A percentile compares a stretch with the other conserved stretches of the same genome.
Conservation (phyloP, 805 yeast species). For the Candida ficus region DNA sequence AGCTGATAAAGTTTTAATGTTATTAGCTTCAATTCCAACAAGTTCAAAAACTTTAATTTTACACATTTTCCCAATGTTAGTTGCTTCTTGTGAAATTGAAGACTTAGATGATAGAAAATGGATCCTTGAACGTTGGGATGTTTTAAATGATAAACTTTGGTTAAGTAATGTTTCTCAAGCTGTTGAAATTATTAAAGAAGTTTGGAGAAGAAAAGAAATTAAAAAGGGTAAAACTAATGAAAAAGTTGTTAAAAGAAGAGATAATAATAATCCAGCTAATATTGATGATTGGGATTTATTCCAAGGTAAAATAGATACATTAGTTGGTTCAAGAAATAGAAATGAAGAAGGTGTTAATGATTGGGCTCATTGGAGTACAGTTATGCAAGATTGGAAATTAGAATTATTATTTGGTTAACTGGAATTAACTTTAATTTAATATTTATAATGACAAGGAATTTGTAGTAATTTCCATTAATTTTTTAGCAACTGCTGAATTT, state of each 20-base stretch:
- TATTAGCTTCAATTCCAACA: conserved; percentile 59
- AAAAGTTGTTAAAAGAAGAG: not conserved
- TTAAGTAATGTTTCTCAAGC: conserved; percentile 64
- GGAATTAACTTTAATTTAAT: no score
- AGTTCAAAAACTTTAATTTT: conserved; percentile 49
- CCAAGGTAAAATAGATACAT: conserved; percentile 20
- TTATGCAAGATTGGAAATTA: conserved; percentile 77
- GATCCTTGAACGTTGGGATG: conserved; percentile 54
- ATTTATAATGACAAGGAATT: no score
- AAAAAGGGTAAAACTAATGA: not conserved
- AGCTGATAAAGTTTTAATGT: conserved; percentile 55
- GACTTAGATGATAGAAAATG: conserved; percentile 56
- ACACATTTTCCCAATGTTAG: conserved; percentile 61
- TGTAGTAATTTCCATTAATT: no score
- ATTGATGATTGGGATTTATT: conserved; percentile 19
- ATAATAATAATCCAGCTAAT: not conserved
- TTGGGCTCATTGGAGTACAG: conserved; percentile 60
- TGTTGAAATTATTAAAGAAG: conserved; percentile 64
- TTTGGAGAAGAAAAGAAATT: conserved; percentile 57
- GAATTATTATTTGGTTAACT: conserved; percentile 54
- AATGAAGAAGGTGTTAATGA: conserved; percentile 41
- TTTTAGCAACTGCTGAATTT: no score
- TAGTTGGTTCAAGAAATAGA: conserved; percentile 19
- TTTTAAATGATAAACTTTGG: conserved; percentile 50
- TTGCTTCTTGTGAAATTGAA: conserved; percentile 62